Evolutionary conservation across 2,329 filamentous ascomycete species (phyloP).

Genomic region (Lecanicillium sp.): DNA sequence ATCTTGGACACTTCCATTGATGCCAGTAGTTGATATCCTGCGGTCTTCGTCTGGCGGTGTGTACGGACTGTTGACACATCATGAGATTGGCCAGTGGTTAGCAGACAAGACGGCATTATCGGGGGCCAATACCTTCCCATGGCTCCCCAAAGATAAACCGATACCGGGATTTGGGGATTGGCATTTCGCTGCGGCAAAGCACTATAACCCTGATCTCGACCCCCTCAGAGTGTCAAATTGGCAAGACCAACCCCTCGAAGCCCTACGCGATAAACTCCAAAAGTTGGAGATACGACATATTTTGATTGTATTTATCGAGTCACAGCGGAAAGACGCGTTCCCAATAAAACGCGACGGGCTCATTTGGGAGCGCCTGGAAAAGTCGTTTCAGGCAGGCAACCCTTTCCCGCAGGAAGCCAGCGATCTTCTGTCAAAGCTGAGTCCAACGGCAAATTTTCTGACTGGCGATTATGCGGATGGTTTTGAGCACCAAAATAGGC

Average conservation of each 20-base stretch:
- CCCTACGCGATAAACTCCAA: constrained; percentile 21
- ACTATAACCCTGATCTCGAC: constrained; percentile 31
- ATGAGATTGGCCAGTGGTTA: constrained; percentile 22
- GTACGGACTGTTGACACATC: constrained; percentile 20
- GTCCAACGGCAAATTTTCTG: constrained; percentile 27
- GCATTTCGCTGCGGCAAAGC: constrained; percentile 16
- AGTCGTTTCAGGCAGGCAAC: constrained; percentile 26
- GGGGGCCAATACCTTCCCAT: constrained; percentile 17
- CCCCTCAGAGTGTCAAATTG: constrained; percentile 35
- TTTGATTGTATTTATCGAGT: constrained; percentile 37
- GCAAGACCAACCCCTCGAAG: constrained; percentile 24
- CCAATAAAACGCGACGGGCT: constrained; percentile 35
- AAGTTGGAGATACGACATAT: constrained; percentile 36
- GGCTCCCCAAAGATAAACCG: constrained; percentile 21
- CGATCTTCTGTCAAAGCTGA: constrained; percentile 23
- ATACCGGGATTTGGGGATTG: constrained; percentile 22
- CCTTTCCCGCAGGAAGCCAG: constrained; percentile 27
- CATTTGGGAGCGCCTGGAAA: constrained; percentile 29
- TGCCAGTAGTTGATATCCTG: constrained; percentile 29
- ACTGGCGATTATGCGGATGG: constrained; percentile 31
- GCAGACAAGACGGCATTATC: constrained; percentile 23
- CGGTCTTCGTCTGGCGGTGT: constrained; percentile 27
- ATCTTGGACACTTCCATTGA: constrained; percentile 28
- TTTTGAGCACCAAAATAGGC: constrained; percentile 12
- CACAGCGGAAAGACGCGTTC: constrained; percentile 38